Percentiles rank a stretch among this genome's conserved stretches.
These are phyloP conservation scores for Ilex aquifolium DNA, from an alignment of 257 asterid species.

Conservation along the genomic window DNA sequence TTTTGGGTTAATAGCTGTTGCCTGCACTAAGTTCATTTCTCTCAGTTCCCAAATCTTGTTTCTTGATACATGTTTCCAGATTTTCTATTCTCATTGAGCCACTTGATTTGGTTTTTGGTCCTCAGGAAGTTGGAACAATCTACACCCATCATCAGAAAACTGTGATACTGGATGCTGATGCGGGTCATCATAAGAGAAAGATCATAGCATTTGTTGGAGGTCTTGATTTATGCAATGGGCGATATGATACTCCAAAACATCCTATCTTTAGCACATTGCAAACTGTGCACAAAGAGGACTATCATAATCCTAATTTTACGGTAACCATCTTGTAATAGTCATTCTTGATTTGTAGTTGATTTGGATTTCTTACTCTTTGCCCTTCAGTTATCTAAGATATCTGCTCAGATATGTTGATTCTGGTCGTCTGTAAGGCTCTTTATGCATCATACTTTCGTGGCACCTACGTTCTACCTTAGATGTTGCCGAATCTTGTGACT, in stretches of 20 bases:
- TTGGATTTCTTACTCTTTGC: neutral
- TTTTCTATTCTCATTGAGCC: neutral
- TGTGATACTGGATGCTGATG: conserved; percentile 72
- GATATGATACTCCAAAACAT: conserved; percentile 84
- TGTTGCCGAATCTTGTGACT: too few species aligned
- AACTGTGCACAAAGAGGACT: conserved; percentile 75
- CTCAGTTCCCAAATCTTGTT: neutral
- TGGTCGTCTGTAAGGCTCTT: too few species aligned
- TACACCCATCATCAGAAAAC: conserved; percentile 96
- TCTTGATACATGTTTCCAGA: neutral
- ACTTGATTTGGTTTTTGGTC: conserved; percentile 7
- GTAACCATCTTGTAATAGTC: conserved; percentile 29
- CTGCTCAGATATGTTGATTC: too few species aligned
- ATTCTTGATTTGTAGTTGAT: neutral
- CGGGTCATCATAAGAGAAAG: conserved; percentile 48
- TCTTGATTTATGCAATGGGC: conserved; percentile 82
- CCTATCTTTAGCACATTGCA: conserved; percentile 57
- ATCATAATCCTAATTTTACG: conserved; percentile 77
- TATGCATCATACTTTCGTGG: too few species aligned
- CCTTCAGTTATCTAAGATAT: neutral
- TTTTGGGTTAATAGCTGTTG: neutral
- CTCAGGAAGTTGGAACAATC: conserved; percentile 85
- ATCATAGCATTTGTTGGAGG: conserved; percentile 84
- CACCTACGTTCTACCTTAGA: too few species aligned
- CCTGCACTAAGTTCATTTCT: too few species aligned